Percentiles rank a stretch among this genome's conserved stretches.
Evolutionary conservation across 208 protist species (phyloP).

Genomic region (Trypanosoma rangeli): DNA sequence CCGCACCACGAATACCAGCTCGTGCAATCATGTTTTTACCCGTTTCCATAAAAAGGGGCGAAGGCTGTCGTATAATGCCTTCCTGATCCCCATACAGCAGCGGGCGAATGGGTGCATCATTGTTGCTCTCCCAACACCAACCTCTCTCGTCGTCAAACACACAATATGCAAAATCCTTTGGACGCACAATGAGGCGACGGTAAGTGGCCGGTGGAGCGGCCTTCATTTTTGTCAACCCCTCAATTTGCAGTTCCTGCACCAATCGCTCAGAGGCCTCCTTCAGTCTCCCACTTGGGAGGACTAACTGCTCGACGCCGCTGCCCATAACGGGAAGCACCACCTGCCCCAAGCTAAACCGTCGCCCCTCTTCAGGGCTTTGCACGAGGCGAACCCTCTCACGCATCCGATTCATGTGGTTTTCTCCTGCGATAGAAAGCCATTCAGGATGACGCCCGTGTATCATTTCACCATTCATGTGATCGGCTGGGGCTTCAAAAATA

Average conservation of each 20-base stretch:
- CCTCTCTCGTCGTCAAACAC: conserved; percentile 63
- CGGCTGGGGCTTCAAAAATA: conserved; percentile 58
- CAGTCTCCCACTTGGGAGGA: conserved; percentile 27
- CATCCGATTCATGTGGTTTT: conserved; percentile 12
- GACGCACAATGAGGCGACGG: conserved; percentile 51
- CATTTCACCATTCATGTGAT: conserved; percentile 70
- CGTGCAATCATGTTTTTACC: conserved; percentile 66
- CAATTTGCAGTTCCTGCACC: conserved; percentile 51
- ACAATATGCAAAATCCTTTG: conserved; percentile 46
- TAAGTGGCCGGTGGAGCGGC: conserved; percentile 51
- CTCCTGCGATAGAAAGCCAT: conserved; percentile 35
- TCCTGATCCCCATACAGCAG: conserved; percentile 72
- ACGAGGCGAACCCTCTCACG: conserved; percentile 31
- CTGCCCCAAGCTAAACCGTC: conserved; percentile 40
- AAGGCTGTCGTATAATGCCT: conserved; percentile 61
- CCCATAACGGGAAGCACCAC: conserved; percentile 78
- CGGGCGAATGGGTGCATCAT: conserved; percentile 33
- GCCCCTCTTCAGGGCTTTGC: conserved; percentile 40
- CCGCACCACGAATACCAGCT: conserved; percentile 54
- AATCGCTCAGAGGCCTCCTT: conserved; percentile 37
- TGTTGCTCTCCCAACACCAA: conserved; percentile 68
- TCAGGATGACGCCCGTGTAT: conserved; percentile 45
- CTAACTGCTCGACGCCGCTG: conserved; percentile 14
- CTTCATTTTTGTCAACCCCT: conserved; percentile 54
- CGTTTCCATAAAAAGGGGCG: conserved; percentile 47